Conservation (phyloP, 768 basidiomycete genomes). For the Tylopilus vinaceipallidus region DNA sequence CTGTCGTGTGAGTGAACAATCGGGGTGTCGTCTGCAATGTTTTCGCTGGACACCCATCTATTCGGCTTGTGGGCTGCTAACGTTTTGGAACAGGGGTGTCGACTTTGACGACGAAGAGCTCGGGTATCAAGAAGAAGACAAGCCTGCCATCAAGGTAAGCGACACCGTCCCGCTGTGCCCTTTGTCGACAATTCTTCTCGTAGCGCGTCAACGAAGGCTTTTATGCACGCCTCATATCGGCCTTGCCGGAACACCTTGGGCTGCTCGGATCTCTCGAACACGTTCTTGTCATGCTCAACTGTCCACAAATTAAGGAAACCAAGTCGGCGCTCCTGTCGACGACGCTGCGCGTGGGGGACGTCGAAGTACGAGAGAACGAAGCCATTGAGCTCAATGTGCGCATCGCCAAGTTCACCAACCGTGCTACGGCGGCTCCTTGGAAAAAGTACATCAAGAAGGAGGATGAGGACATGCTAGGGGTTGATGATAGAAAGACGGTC, state of each 20-base stretch:
- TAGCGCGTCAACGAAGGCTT: slow-evolving; percentile 78
- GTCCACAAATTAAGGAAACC: slow-evolving; percentile 62
- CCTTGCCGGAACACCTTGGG: slow-evolving; percentile 32
- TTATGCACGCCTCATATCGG: slow-evolving; percentile 46
- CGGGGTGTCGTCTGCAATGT: background rate
- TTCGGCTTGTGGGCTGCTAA: too few relatives aligned
- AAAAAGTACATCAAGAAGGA: slow-evolving; percentile 50
- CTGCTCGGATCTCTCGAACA: slow-evolving; percentile 31
- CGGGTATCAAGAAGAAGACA: slow-evolving; percentile 62
- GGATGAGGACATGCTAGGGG: slow-evolving; percentile 28
- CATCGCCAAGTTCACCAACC: slow-evolving; percentile 76
- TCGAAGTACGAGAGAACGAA: slow-evolving; percentile 61
- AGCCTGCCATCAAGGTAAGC: slow-evolving; percentile 71
- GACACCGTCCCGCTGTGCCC: background rate
- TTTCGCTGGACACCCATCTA: background rate
- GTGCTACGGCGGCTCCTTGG: slow-evolving; percentile 67
- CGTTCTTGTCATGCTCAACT: slow-evolving; percentile 27
- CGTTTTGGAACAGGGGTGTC: slow-evolving; percentile 65
- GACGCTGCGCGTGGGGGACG: slow-evolving; percentile 76
- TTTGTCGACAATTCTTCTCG: background rate
- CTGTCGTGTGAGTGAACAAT: slow-evolving; percentile 60
- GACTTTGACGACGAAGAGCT: slow-evolving; percentile 81
- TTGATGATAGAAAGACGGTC: slow-evolving; percentile 27
- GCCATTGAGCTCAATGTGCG: slow-evolving; percentile 74
- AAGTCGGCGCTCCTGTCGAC: slow-evolving; percentile 67